These are phyloP conservation scores for Eutypa lata DNA, from an alignment of 2,329 filamentous ascomycete species.

Conservation along the genomic window DNA sequence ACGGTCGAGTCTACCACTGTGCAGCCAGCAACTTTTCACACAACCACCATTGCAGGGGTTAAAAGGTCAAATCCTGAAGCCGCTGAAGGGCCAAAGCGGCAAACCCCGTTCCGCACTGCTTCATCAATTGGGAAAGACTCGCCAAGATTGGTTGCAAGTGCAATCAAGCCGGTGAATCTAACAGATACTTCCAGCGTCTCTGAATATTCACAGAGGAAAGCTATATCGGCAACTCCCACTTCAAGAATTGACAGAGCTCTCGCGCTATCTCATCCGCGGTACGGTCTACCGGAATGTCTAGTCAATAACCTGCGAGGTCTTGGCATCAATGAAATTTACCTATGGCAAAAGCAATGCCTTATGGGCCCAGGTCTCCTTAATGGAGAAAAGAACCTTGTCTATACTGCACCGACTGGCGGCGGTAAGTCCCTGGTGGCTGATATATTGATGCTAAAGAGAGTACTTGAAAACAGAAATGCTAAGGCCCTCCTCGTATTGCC, in stretches of 20 bases:
- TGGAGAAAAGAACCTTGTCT: conserved; percentile 70
- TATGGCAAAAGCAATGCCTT: conserved; percentile 76
- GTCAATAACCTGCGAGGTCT: conserved; percentile 62
- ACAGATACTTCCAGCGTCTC: conserved; percentile 28
- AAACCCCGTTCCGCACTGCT: conserved; percentile 21
- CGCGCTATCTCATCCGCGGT: conserved; percentile 59
- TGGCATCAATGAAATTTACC: conserved; percentile 72
- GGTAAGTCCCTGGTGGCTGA: conserved; percentile 75
- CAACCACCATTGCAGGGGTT: conserved; percentile 41
- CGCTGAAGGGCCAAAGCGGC: conserved; percentile 19
- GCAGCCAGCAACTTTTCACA: conserved; percentile 35
- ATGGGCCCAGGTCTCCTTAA: conserved; percentile 62
- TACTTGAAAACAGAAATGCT: conserved; percentile 59
- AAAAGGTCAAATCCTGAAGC: conserved; percentile 39
- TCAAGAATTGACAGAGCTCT: conserved; percentile 52
- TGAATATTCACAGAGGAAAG: conserved; percentile 56
- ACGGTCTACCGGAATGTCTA: conserved; percentile 58
- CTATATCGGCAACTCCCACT: conserved; percentile 52
- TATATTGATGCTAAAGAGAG: conserved; percentile 68
- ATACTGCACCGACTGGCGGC: conserved; percentile 74
- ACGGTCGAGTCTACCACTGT: conserved; percentile 46
- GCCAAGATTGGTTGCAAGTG: conserved; percentile 38
- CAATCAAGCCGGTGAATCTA: conserved; percentile 38
- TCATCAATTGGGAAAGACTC: conserved; percentile 12
- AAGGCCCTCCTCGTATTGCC: conserved; percentile 73